These are phyloP conservation scores for Phlyctochytrium bullatum DNA, from an alignment of 192 early-diverging fungal genomes.

Conservation along the genomic window DNA sequence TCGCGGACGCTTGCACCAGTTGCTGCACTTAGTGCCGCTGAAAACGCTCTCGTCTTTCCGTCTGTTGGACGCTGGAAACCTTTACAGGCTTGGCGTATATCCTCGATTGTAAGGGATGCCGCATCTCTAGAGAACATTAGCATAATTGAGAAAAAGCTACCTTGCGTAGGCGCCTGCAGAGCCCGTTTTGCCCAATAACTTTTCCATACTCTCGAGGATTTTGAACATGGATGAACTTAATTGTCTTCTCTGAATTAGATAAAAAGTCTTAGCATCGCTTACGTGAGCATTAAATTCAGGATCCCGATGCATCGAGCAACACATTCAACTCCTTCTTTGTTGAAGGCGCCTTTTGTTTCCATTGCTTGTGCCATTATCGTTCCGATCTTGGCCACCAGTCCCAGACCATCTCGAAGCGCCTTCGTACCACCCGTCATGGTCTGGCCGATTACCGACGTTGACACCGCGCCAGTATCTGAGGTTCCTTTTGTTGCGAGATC, in stretches of 20 bases:
- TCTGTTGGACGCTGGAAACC: constrained; percentile 20
- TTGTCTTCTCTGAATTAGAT: background rate
- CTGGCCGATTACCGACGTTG: constrained; percentile 1
- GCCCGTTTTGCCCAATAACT: constrained; percentile 31
- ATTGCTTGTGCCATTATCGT: constrained; percentile 28
- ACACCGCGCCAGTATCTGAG: background rate
- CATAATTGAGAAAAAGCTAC: constrained; percentile 15
- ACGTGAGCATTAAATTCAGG: constrained; percentile 18
- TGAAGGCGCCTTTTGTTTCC: constrained; percentile 30
- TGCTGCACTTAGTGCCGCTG: constrained; percentile 11
- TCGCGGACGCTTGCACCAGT: constrained; percentile 19
- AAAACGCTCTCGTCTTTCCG: constrained; percentile 23
- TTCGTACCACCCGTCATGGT: constrained; percentile 27
- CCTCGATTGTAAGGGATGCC: constrained; percentile 19
- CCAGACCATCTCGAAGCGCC: constrained; percentile 27
- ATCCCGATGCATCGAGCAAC: constrained; percentile 17
- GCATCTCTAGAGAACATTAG: constrained; percentile 20
- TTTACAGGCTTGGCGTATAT: constrained; percentile 11
- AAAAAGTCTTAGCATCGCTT: background rate
- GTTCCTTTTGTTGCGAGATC: constrained; percentile 1
- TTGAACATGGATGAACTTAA: constrained; percentile 33
- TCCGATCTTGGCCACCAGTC: constrained; percentile 32
- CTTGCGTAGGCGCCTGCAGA: constrained; percentile 26
- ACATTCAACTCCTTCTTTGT: constrained; percentile 31
- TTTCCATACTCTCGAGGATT: constrained; percentile 38